A percentile compares a stretch with the other conserved stretches of the same genome.
These are phyloP conservation scores for Epichloe aotearoae DNA, from an alignment of 2,329 filamentous ascomycete species.

Conservation along the genomic window DNA sequence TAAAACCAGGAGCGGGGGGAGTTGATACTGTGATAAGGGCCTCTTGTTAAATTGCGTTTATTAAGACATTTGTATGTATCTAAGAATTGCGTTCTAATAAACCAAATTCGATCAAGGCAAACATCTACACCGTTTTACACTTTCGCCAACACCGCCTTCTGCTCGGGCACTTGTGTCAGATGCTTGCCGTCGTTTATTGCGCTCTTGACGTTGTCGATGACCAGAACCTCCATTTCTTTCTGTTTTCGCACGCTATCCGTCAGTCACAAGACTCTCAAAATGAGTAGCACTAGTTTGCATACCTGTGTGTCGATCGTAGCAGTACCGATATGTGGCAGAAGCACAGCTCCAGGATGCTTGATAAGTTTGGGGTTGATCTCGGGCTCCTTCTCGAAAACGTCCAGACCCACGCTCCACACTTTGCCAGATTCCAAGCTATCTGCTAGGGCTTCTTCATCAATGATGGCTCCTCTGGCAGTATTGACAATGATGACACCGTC, in stretches of 20 bases:
- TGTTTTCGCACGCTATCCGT: not conserved
- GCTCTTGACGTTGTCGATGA: conserved; percentile 22
- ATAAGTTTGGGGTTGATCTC: conserved; percentile 47
- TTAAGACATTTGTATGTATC: not conserved
- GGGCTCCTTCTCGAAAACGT: conserved; percentile 47
- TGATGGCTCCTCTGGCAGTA: conserved; percentile 41
- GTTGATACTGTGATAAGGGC: not conserved
- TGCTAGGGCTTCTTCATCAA: conserved; percentile 42
- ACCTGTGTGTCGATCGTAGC: conserved; percentile 39
- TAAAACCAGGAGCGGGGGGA: not conserved
- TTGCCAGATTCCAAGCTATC: conserved; percentile 39
- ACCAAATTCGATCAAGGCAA: too few species aligned
- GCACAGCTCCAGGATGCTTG: conserved; percentile 43
- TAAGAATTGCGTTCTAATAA: not conserved
- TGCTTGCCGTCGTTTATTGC: conserved; percentile 9
- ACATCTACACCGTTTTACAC: not conserved
- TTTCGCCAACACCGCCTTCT: conserved; percentile 1
- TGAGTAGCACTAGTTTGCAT: not conserved
- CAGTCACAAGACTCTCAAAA: too few species aligned
- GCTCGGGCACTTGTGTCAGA: conserved; percentile 8
- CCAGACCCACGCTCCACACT: conserved; percentile 39
- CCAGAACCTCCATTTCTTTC: conserved; percentile 16
- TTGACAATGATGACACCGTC: conserved; percentile 43
- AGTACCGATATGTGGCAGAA: conserved; percentile 57
- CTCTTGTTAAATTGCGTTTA: not conserved